Evolutionary conservation across 331 rosid species (phyloP), one percentile per base, ranked within the genome.

Genomic region (Acacia pycnantha): DNA sequence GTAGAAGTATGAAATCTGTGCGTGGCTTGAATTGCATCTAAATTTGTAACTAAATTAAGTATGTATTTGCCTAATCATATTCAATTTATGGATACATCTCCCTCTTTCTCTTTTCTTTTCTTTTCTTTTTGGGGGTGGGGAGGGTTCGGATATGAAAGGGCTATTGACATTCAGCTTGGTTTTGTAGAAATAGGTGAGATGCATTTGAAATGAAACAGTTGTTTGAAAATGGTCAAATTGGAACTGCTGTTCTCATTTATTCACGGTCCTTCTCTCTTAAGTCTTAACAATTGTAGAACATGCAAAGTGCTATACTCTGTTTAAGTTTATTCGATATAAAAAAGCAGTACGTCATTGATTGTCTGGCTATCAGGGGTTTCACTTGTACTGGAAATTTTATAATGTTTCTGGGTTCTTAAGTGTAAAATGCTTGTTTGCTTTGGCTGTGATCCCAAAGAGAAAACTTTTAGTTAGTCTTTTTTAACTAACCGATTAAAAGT

Each of bases 401-500:
- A 41, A 46, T 51, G 27, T 43, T 67, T 85, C 65, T 21, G 46
- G 54, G 56, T 47, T 46, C 53, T 75, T 56, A 22, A 22, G 19
- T n/a, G 41, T 44, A 11, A 59, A 76, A 26, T 80, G 79, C 22
- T 62, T 27, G 69, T 27, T 6, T 61, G 31, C 78, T 68, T 79
- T 48, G 69, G 31, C 27, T 33, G 64, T 29, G 51, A 70, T 67
- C 77, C 59, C 16, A 59, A 61, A 43, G 56, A 31, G 71, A 44
- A 41, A 59, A 59, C 37, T 73, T 80, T 84, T 24, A 68, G 69
- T 58, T 13, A 48, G 43, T 37, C 26, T 26, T 84, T 73, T 68
- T 67, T 79, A 56, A 8, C 72, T 29, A 33, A 35, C 50, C 77
- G 46, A 68, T 76, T 43, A 41, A 43, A 40, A 16, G 33, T 27